phyloP scores from a whole-genome alignment of 164 flowering plant species.

The Dillenia suffruticosa region DNA sequence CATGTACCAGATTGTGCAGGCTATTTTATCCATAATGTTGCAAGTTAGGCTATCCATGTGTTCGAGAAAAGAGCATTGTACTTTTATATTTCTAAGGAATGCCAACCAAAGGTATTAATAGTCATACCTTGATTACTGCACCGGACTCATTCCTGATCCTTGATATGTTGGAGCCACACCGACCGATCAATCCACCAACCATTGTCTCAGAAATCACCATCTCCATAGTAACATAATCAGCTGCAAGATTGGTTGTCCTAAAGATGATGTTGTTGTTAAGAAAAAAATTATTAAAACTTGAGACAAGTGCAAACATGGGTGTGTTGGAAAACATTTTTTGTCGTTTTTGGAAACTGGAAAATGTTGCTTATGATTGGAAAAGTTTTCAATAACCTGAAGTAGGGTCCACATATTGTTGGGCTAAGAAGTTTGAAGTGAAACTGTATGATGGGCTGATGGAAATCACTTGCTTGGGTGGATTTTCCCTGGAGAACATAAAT shows the following conservation, averaged over 20 bases:
- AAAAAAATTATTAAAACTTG: slow-evolving; percentile 32
- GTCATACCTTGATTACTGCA: slow-evolving; percentile 68
- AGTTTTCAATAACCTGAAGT: slow-evolving; percentile 55
- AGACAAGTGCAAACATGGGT: slow-evolving; percentile 3
- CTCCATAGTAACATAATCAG: slow-evolving; percentile 66
- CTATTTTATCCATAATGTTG: no score
- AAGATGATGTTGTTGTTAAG: slow-evolving; percentile 42
- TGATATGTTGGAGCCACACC: slow-evolving; percentile 76
- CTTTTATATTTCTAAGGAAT: no score
- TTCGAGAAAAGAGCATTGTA: no score
- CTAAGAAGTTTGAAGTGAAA: slow-evolving; percentile 25
- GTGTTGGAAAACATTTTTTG: no score
- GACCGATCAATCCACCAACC: slow-evolving; percentile 91
- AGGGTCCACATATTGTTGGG: slow-evolving; percentile 46
- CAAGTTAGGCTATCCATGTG: no score
- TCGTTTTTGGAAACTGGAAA: slow-evolving; percentile 2
- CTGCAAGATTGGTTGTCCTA: slow-evolving; percentile 81
- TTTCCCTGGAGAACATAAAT: slow-evolving; percentile 43
- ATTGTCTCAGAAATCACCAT: slow-evolving; percentile 68
- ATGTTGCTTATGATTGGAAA: slow-evolving; percentile 14
- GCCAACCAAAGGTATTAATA: not conserved
- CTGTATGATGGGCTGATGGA: slow-evolving; percentile 65
- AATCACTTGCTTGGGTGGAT: slow-evolving; percentile 73
- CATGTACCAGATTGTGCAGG: no score
- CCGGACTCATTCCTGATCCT: slow-evolving; percentile 78